Base-by-base conservation (phyloP, 164 flowering plant species). In the Platanus orientalis region DNA sequence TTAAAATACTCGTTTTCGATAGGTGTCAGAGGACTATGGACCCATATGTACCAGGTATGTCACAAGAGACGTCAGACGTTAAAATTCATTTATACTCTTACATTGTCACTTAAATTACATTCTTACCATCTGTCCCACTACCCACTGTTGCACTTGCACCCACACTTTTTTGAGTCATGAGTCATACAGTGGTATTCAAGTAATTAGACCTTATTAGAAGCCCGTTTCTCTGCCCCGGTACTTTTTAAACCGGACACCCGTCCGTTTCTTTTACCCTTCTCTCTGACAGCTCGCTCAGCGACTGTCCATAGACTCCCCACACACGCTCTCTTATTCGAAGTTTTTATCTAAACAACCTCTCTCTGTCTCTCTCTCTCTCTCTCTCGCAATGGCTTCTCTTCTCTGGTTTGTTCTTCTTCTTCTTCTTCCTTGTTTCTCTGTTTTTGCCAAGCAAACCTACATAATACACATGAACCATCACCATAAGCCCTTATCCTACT, bases 391-490 rank as follows among this genome's bases (percentile, higher is more conserved):
- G 17, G 36, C 49, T 17, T 45, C 49, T 14, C 20, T 16, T 6
- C 19, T 14, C 20, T 45, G 49, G 49, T 45, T 45, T 5, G 6
- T 45, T 45, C n/a, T 45, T 45, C 20, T 19, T 16, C 49, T 45
- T 45, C 49, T 45, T 5, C 19, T 45, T 16, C n/a, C 49, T 2
- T 57, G 21, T 24, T 54, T 60, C 28, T n/a, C 66, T 9, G 50
- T 62, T 16, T 70, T 54, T 2, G 49, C 20, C 20, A 79, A 82
- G 51, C 73, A 79, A 42, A 84, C 86, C 13, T 86, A 89, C 80
- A 84, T 89, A 7, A 81, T 89, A 9, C 92, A 81, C 67, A 76
- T 83, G 92, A 84, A 72, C 9, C 75, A 78, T 24, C 55, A 73
- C 29, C 65, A 30, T 3, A 83, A 75, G 56, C 92, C 92, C 13